Conservation (phyloP, 208 protist species). For the Angomonas deanei region DNA sequence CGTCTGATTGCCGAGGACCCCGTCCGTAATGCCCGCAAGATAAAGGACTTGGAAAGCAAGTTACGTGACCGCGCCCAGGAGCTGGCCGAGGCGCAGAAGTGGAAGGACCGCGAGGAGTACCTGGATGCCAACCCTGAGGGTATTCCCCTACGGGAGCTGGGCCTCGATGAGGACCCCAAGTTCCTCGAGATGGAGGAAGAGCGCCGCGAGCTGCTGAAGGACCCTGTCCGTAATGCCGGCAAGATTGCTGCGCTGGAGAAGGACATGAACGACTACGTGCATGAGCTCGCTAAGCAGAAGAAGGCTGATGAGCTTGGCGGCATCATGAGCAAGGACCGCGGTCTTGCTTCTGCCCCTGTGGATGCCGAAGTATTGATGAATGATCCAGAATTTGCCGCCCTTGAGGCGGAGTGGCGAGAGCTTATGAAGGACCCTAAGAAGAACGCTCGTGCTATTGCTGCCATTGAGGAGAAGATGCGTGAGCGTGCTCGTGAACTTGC, state of each 20-base stretch:
- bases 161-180: constrained; percentile 27
- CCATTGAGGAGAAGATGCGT: constrained; percentile 14
- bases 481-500: constrained; percentile 3
- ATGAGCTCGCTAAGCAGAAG: constrained; percentile 24
- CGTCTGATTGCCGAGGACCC: constrained; percentile 39
- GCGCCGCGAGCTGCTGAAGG: constrained; percentile 16
- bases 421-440: not conserved
- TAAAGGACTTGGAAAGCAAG: constrained; percentile 39
- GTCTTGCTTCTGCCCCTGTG: constrained; percentile 20
- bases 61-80: constrained; percentile 43
- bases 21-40: constrained; percentile 24
- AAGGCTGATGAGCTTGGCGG: no score
- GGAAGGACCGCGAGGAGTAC: constrained; percentile 27
- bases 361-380: not conserved
- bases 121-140: constrained; percentile 36
- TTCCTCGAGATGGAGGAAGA: constrained; percentile 26
- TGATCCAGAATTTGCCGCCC: not conserved
- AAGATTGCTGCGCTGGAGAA: constrained; percentile 19
- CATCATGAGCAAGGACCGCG: constrained; percentile 15
- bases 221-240: constrained; percentile 26
- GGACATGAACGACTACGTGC: constrained; percentile 28
- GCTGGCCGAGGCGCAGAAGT: constrained; percentile 33
- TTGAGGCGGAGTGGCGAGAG: not conserved
- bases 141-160: constrained; percentile 22
- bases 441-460: not conserved